phyloP scores from a whole-genome alignment of 1,139 yeast species.

The Hyphopichia pseudoburtonii region DNA sequence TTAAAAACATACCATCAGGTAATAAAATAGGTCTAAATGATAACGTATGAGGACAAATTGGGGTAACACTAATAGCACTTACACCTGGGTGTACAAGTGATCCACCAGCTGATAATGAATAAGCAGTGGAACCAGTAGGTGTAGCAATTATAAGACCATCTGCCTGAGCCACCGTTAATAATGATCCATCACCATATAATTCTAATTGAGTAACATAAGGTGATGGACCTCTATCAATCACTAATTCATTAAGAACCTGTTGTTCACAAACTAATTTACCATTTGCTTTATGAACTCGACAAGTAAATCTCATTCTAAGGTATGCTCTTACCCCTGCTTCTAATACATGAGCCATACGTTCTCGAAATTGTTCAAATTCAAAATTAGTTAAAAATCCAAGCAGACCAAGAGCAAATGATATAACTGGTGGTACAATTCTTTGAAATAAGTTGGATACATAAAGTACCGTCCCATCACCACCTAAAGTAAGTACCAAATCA shows the following conservation, averaged over 20 bases:
- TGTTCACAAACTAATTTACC: slow-evolving; percentile 67
- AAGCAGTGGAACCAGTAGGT: slow-evolving; percentile 92
- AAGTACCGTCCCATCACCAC: slow-evolving; percentile 90
- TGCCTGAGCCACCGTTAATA: slow-evolving; percentile 84
- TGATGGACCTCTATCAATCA: slow-evolving; percentile 85
- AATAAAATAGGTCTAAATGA: slow-evolving; percentile 84
- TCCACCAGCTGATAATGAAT: slow-evolving; percentile 88
- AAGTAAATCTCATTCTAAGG: slow-evolving; percentile 78
- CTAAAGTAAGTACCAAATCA: slow-evolving; percentile 76
- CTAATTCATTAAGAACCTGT: slow-evolving; percentile 80
- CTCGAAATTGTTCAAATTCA: slow-evolving; percentile 66
- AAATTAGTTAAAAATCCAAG: slow-evolving; percentile 81
- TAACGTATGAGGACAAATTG: slow-evolving; percentile 88
- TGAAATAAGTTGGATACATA: slow-evolving; percentile 80
- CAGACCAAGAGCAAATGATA: slow-evolving; percentile 78
- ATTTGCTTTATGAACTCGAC: slow-evolving; percentile 58
- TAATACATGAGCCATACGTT: slow-evolving; percentile 53
- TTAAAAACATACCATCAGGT: slow-evolving; percentile 82
- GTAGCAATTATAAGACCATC: slow-evolving; percentile 88
- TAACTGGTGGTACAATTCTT: slow-evolving; percentile 82
- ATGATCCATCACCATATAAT: slow-evolving; percentile 75
- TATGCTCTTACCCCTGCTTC: slow-evolving; percentile 75
- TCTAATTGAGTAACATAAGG: slow-evolving; percentile 85
- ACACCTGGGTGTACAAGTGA: slow-evolving; percentile 88
- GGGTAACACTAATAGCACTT: slow-evolving; percentile 85